Base-by-base conservation (phyloP, 441 rosid genomes). In the Manihot esculenta region DNA sequence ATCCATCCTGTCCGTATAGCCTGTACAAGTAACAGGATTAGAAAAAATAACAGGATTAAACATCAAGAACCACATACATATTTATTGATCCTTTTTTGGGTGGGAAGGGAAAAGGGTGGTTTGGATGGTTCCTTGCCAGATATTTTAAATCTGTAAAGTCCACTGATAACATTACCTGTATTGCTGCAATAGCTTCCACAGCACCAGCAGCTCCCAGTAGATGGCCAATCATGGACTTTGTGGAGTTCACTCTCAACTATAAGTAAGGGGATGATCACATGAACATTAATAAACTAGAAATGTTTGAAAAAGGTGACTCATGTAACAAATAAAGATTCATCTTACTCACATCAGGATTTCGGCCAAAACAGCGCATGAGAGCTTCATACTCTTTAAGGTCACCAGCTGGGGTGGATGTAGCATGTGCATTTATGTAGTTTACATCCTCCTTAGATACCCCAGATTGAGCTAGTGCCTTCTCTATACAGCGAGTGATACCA, bases 201-300 rank as follows among this genome's bases (percentile, higher is more conserved):
- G 91, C 97, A 71, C 98, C 99, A 75, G 98, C 87, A 62, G 97
- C 99, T 72, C 99, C 99, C 62, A 95, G 77, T 74, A 93, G 80
- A 86, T 95, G 99, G 58, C 99, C 99, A 26, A 86, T 88, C 99
- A 95, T 91, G 45, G 99, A 95, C 76, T 95, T 95, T 57, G 99
- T 92, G 63, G 99, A 91, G 77, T 95, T 95, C 76, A 95, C 83
- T 70, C 74, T 91, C 66, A 95, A 74, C 99, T 95, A 86, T 59
- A 70, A 72, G 61, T 47, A 65, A 54, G 14, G 38, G 41, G 70
- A 35, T 35, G 72, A 78, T 69, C 64, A 68, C 58, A 56, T 72
- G 41, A 77, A 77, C 15, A 62, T 73, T 11, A 65, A 61, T 18
- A 45, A 45, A 58, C 15, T 20, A 35, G 51, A 56, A 51, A 18